Percentiles rank a stretch among this genome's conserved stretches.
Conservation (phyloP, 202 grass and related monocot genomes). For the Setaria italica region DNA sequence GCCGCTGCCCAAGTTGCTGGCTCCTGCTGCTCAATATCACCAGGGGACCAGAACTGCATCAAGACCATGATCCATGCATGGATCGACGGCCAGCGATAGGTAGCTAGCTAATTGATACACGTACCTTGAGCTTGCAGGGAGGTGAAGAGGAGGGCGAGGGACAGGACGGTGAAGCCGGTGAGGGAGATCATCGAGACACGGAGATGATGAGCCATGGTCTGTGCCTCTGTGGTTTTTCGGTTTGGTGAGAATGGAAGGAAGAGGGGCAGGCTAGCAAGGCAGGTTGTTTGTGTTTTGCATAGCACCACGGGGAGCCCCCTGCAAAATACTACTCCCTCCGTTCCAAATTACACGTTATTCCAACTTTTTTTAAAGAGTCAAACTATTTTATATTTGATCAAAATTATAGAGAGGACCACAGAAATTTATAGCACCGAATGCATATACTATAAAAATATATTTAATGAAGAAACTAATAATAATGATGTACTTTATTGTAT, state of each 20-base stretch:
- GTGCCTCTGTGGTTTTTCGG: neutral
- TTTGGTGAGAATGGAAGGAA: neutral
- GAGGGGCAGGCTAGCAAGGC: no score
- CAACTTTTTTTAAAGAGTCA: no score
- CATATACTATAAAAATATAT: no score
- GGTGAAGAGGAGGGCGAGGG: neutral
- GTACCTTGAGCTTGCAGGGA: conserved; percentile 37
- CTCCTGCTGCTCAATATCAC: neutral
- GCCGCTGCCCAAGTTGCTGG: neutral
- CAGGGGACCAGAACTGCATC: neutral
- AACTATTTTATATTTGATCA: no score
- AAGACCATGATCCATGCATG: neutral
- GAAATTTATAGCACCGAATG: no score
- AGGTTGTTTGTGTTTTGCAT: no score
- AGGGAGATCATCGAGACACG: neutral
- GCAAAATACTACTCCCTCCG: no score
- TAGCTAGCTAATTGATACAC: neutral
- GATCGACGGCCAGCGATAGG: neutral
- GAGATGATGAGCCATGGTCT: conserved; percentile 21
- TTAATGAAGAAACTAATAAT: no score
- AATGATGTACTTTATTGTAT: no score
- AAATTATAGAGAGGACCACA: no score
- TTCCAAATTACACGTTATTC: no score
- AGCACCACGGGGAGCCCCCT: no score
- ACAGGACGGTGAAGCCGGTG: neutral